Evolutionary conservation across 495 filamentous ascomycete species (phyloP), one percentile per base, ranked within the genome.

Genomic region (Aspergillus avenaceus): DNA sequence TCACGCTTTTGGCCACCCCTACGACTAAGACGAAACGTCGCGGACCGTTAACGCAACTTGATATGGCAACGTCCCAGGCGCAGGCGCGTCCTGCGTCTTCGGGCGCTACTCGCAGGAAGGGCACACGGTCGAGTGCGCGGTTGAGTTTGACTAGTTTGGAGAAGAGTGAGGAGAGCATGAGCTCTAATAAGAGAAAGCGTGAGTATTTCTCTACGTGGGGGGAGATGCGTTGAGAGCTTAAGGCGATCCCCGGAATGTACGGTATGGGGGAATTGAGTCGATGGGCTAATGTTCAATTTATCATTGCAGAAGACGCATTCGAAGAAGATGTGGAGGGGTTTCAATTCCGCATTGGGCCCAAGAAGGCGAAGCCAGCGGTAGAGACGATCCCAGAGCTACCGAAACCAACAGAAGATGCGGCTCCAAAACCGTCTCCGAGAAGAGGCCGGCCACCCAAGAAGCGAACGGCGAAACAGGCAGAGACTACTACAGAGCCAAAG

Each of bases 321-420:
- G 75, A 81, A 29, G 79, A 83, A 43, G 79, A 80, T 50, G 64
- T 64, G 38, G 79, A 76, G 44, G 80, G 76, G 13, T 83, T 83
- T 47, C 62, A 72, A 32, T 83, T 82, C 9, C 68, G 77, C 41
- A 67, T 72, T 26, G 66, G 70, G 8, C 54, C 69, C 12, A 78
- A 73, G 50, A 81, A 76, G 45, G 41, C 66, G 13, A 71, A 63
- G 41, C 49, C 64, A 23, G 60, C 64, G 4, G 43, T 58, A 11
- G 63, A 65, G 22, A 26, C 59, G 4, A 52, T 63, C 28, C 47
- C 63, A 7, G 64, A 70, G 47, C 21, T 54, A 18, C 46, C 31
- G n/a, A 34, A 49, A 19, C 58, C 54, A 18, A 63, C 60, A 32
- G 64, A 75, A 47, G 59, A 68, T 32, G 49, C 64, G 18, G 58